These are phyloP conservation scores for Kandelia obovata DNA, from an alignment of 345 rosid genomes.

Conservation along the genomic window DNA sequence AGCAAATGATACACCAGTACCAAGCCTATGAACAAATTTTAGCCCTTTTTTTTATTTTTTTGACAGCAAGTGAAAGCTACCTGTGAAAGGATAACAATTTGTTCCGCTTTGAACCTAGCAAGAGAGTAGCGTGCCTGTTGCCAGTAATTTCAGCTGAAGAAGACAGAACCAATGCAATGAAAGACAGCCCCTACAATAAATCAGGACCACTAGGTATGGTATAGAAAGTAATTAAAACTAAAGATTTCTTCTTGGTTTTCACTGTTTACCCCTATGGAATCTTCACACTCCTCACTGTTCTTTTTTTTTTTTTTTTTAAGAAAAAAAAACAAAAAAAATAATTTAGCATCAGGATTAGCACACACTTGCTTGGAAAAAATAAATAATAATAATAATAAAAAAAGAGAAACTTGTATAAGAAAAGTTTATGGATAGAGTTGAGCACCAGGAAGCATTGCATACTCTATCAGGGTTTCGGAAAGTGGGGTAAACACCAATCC, in stretches of 20 bases:
- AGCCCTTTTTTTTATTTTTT: too few species aligned
- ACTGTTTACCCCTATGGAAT: slow-evolving; percentile 73
- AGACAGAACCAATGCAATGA: slow-evolving; percentile 15
- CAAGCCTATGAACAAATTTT: neutral
- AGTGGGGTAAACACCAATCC: slow-evolving; percentile 98
- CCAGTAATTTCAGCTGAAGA: slow-evolving; percentile 67
- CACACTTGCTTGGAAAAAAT: neutral
- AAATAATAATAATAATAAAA: too few species aligned
- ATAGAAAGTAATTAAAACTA: neutral
- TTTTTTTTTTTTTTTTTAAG: neutral
- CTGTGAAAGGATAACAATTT: slow-evolving; percentile 94
- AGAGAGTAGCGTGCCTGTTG: slow-evolving; percentile 83
- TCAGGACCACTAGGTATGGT: neutral
- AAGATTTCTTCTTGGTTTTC: slow-evolving; percentile 12
- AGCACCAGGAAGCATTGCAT: slow-evolving; percentile 27
- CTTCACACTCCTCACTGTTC: slow-evolving; percentile 79
- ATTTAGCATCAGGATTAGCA: neutral
- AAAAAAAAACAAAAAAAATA: slow-evolving; percentile 6
- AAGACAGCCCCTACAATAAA: neutral
- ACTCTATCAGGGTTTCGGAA: slow-evolving; percentile 95
- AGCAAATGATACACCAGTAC: neutral
- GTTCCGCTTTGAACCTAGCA: slow-evolving; percentile 88
- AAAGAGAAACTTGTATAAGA: neutral
- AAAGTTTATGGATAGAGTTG: slow-evolving; percentile 1
- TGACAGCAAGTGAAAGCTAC: slow-evolving; percentile 25